Conservation (phyloP, 2,329 filamentous ascomycete genomes). For the Pseudocercospora fijiensis region DNA sequence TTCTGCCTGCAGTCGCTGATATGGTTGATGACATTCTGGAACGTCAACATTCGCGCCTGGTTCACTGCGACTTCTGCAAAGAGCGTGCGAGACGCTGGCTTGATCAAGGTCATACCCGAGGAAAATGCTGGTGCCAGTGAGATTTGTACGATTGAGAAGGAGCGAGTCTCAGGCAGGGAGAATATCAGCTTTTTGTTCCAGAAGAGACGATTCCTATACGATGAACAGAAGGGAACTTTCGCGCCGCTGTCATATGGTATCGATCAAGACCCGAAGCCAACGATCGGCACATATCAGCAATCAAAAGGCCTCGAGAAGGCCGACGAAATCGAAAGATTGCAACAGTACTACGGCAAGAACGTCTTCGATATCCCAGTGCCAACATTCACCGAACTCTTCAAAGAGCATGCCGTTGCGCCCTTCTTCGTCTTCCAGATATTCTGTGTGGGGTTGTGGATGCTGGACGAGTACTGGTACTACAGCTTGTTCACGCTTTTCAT, state of each 20-base stretch:
- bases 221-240: slow-evolving; percentile 70
- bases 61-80: slow-evolving; percentile 76
- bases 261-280: slow-evolving; percentile 80
- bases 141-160: slow-evolving; percentile 77
- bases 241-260: slow-evolving; percentile 78
- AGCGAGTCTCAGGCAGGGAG: slow-evolving; percentile 71
- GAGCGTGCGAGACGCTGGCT: slow-evolving; percentile 68
- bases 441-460: slow-evolving; percentile 96
- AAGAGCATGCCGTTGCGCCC: slow-evolving; percentile 95
- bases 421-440: slow-evolving; percentile 99
- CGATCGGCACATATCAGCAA: slow-evolving; percentile 73
- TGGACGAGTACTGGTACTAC: slow-evolving; percentile 99
- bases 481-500: slow-evolving; percentile 98
- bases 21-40: slow-evolving; percentile 98
- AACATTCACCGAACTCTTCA: slow-evolving; percentile 91
- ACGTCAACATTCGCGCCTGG: slow-evolving; percentile 75
- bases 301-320: slow-evolving; percentile 72
- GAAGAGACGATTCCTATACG: slow-evolving; percentile 92
- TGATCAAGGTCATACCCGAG: slow-evolving; percentile 90
- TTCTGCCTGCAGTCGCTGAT: slow-evolving; percentile 81
- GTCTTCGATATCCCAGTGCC: slow-evolving; percentile 98
- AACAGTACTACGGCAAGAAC: slow-evolving; percentile 93
- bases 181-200: slow-evolving; percentile 92
- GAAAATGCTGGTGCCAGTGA: slow-evolving; percentile 87
- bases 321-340: slow-evolving; percentile 73